Percentiles rank a stretch among this genome's conserved stretches.
phyloP scores from a whole-genome alignment of 2,329 filamentous ascomycete genomes.

The Coniochaeta sp. region DNA sequence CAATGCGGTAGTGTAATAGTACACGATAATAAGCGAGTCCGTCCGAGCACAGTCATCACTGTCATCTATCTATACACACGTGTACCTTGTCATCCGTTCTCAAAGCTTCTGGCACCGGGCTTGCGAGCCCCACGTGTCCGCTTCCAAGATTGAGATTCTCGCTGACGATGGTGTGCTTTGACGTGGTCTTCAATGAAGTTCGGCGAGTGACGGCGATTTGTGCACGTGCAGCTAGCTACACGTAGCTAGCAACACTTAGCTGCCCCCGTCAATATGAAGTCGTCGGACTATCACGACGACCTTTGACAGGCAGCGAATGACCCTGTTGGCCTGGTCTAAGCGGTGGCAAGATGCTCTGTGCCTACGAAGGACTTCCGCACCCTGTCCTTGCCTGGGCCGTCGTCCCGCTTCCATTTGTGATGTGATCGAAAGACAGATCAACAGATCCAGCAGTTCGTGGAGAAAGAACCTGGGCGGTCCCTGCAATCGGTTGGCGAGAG shows the following conservation, averaged over 20 bases:
- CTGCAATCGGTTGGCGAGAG: not conserved
- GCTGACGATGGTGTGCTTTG: conserved; percentile 1
- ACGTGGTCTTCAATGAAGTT: not conserved
- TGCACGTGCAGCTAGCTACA: not conserved
- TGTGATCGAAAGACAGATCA: not conserved
- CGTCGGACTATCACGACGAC: not conserved
- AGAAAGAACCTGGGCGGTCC: not conserved
- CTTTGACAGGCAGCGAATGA: not conserved
- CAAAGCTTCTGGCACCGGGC: not conserved
- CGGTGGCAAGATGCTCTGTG: not conserved
- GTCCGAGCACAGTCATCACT: not conserved
- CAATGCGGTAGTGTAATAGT: not conserved
- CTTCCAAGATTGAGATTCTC: not conserved
- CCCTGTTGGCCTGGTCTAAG: not conserved
- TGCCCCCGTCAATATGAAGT: not conserved
- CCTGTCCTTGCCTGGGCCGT: not conserved
- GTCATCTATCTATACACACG: not conserved
- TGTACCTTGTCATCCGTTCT: not conserved
- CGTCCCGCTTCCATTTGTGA: not conserved
- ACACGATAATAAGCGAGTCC: not conserved
- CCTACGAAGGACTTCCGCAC: not conserved
- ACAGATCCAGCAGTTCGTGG: not conserved
- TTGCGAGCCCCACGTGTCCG: not conserved
- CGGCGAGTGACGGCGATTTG: not conserved
- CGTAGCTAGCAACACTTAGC: too few species aligned